Evolutionary conservation across 2,329 filamentous ascomycete genomes (phyloP).

Genomic region (Sphaceloma murrayae): DNA sequence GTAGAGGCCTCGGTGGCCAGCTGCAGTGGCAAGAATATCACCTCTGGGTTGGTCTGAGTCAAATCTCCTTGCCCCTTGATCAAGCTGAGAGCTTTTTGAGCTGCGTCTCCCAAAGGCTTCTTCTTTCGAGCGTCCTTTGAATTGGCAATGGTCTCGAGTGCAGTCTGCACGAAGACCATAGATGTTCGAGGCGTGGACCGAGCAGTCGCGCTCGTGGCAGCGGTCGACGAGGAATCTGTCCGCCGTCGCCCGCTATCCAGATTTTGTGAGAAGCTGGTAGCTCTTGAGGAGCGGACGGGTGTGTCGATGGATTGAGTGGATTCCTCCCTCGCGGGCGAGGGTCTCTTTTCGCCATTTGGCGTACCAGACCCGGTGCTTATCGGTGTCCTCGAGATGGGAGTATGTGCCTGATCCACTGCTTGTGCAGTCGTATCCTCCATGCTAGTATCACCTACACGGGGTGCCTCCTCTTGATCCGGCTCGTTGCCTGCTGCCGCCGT

Average conservation of each 20-base stretch:
- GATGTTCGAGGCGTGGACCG: slow-evolving; percentile 65
- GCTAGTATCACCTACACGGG: too few relatives aligned
- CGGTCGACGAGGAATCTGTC: slow-evolving; percentile 54
- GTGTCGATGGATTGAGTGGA: slow-evolving; percentile 12
- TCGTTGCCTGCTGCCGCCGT: too few relatives aligned
- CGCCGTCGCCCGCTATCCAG: slow-evolving; percentile 33
- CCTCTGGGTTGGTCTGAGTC: slow-evolving; percentile 74
- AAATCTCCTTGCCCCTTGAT: slow-evolving; percentile 73
- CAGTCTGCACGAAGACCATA: slow-evolving; percentile 89
- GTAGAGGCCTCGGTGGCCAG: slow-evolving; percentile 81
- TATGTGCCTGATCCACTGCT: background rate
- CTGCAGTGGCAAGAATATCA: slow-evolving; percentile 83
- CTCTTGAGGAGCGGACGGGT: slow-evolving; percentile 8
- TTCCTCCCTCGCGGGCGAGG: slow-evolving; percentile 1
- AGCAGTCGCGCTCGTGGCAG: slow-evolving; percentile 38
- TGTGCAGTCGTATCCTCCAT: too few relatives aligned
- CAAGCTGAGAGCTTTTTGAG: slow-evolving; percentile 70
- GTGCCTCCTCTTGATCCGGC: too few relatives aligned
- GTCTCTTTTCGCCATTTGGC: slow-evolving; percentile 9
- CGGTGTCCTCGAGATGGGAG: slow-evolving; percentile 2
- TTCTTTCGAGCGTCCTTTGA: slow-evolving; percentile 86
- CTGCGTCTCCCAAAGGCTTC: slow-evolving; percentile 72
- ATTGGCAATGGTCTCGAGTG: slow-evolving; percentile 79
- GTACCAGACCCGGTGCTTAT: too few relatives aligned
- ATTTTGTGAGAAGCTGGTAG: slow-evolving; percentile 13